Base-by-base conservation (phyloP, 2,329 filamentous ascomycete species). In the Fonsecaea monophora region DNA sequence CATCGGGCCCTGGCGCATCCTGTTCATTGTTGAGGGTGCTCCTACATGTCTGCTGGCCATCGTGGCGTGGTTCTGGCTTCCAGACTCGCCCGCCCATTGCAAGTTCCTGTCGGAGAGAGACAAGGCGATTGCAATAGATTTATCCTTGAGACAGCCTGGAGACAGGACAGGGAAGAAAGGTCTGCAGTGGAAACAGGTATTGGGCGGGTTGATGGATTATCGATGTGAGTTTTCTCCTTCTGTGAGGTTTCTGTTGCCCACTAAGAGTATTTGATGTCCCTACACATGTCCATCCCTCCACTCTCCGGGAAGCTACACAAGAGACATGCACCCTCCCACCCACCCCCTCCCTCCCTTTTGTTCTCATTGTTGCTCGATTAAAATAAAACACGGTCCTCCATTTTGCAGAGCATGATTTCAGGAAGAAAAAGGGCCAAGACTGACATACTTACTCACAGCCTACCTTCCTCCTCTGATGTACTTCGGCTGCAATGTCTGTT, bases 21-120 rank as follows among this genome's bases (percentile, higher is more conserved):
- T 91, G 68, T 88, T 90, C 75, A 78, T 90, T 9, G 85, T 91
- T 10, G 89, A 91, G 77, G 89, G 88, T 4, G 74, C 88, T 5
- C 88, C 89, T 1, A 86, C 85, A 4, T 75, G 89, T 9, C 70
- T 86, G 9, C 81, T 87, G 4, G 85, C 86, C 0, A 72, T 84
- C 2, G 72, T 87, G 2, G 82, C 84, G 1, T 90, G 81, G 75
- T 86, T 81, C 65, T 79, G 76, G 61, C 72, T 84, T 38, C 80
- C 82, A 0, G 82, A 84, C 67, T 78, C 76, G 37, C 81, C 81
- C 0, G 77, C 78, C 58, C 78, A 77, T 21, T 80, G 80, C 6
- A 74, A 75, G 42, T 82, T 82, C 56, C 70, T 83, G 45, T 77
- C 69, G 3, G 78, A 80, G 30, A 75, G 79, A 5, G 80, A 84